Percentiles rank a stretch among this genome's conserved stretches.
Evolutionary conservation across 441 rosid genomes (phyloP).

Genomic region (Mallotus repandus): DNA sequence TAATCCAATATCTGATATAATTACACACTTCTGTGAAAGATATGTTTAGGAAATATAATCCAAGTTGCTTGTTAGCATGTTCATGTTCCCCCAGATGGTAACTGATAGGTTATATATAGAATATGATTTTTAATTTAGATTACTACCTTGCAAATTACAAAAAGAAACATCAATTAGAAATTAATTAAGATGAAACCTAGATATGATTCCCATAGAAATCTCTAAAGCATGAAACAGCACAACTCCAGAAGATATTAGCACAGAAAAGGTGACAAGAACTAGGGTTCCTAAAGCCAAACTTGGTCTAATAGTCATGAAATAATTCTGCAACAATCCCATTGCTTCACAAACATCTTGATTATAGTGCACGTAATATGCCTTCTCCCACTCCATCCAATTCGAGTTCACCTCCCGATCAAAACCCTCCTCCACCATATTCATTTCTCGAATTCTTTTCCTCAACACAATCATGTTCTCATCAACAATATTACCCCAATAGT

Average conservation of each 20-base stretch:
- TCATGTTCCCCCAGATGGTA: too few species aligned
- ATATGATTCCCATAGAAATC: conserved; percentile 18
- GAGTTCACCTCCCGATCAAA: conserved; percentile 39
- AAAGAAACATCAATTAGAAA: not conserved
- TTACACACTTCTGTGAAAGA: too few species aligned
- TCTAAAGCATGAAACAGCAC: conserved; percentile 22
- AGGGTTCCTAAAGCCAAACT: conserved; percentile 37
- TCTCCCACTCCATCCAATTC: conserved; percentile 79
- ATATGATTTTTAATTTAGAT: too few species aligned
- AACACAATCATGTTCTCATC: conserved; percentile 62
- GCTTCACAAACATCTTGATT: conserved; percentile 42
- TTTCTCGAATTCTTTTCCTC: conserved; percentile 54
- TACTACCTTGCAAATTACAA: too few species aligned
- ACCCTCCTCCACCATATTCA: conserved; percentile 51
- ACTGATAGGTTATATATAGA: too few species aligned
- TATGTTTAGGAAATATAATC: too few species aligned
- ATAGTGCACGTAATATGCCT: conserved; percentile 41
- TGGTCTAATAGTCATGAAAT: conserved; percentile 58
- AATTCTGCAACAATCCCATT: conserved; percentile 48
- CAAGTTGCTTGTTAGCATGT: too few species aligned
- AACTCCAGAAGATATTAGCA: conserved; percentile 20
- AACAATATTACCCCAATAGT: conserved; percentile 33
- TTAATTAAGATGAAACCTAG: not conserved
- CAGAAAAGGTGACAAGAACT: conserved; percentile 21
- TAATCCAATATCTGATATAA: too few species aligned